phyloP scores from a whole-genome alignment of 176 grass and related monocot species.

The Oryza meridionalis region DNA sequence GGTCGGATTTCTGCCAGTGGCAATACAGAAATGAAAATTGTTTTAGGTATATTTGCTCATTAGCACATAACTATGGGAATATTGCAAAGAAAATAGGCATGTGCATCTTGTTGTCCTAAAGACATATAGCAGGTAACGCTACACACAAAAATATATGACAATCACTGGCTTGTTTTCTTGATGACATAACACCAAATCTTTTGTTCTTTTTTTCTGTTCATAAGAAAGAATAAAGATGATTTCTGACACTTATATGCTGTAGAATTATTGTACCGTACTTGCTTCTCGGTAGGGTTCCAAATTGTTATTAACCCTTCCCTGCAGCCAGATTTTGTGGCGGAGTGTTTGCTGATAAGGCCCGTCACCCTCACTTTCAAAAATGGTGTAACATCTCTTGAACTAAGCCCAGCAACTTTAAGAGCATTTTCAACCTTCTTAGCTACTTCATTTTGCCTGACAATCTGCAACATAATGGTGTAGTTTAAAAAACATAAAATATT shows the following conservation, averaged over 20 bases:
- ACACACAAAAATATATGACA: conserved; percentile 6
- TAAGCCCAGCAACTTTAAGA: conserved; percentile 68
- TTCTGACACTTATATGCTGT: neutral
- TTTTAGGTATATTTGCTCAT: conserved; percentile 18
- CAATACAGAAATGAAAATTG: conserved; percentile 18
- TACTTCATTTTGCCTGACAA: conserved; percentile 58
- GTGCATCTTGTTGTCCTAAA: neutral
- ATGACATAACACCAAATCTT: conserved; percentile 15
- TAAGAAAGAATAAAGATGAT: conserved; percentile 19
- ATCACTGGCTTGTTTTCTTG: conserved; percentile 17
- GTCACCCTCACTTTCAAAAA: conserved; percentile 87
- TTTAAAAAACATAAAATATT: conserved; percentile 31
- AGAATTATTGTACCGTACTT: conserved; percentile 52
- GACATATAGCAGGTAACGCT: neutral
- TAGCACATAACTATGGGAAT: neutral
- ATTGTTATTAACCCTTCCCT: conserved; percentile 87
- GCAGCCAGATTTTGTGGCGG: conserved; percentile 41
- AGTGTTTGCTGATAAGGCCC: conserved; percentile 62
- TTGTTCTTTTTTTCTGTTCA: neutral
- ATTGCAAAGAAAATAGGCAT: conserved; percentile 28
- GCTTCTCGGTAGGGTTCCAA: conserved; percentile 88
- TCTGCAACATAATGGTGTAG: conserved; percentile 48
- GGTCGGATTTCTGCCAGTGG: conserved; percentile 71
- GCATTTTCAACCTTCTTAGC: conserved; percentile 79
- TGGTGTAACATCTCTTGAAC: conserved; percentile 76